phyloP scores from a whole-genome alignment of 306 rosid species.

The Ochetophila trinervis region DNA sequence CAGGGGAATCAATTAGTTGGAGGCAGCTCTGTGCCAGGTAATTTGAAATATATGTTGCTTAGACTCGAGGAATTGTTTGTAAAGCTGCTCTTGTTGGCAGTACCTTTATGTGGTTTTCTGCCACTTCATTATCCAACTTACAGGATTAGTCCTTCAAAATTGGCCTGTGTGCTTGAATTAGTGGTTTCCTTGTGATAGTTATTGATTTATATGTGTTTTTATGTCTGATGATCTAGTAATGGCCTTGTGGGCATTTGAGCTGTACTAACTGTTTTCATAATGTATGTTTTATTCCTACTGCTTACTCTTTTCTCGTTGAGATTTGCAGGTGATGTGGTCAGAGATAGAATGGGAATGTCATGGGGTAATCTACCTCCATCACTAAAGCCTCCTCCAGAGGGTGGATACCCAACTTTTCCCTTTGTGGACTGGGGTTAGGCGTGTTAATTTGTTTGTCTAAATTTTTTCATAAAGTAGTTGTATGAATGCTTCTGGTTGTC shows the following conservation, averaged over 20 bases:
- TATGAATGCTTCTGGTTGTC: background rate
- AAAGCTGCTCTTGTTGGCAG: background rate
- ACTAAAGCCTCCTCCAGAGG: conserved; percentile 55
- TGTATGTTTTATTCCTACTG: background rate
- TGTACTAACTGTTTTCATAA: background rate
- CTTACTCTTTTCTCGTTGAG: background rate
- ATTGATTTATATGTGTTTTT: background rate
- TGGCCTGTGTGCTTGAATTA: background rate
- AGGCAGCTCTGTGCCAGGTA: conserved; percentile 38
- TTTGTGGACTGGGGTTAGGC: conserved; percentile 62
- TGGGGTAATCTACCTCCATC: conserved; percentile 80
- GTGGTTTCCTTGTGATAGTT: too few species aligned
- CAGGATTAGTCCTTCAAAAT: background rate
- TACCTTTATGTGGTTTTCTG: too few species aligned
- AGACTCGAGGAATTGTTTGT: background rate
- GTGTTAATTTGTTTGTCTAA: background rate
- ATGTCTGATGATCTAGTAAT: background rate
- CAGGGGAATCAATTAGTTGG: conserved; percentile 25
- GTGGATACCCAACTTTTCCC: conserved; percentile 52
- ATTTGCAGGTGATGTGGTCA: conserved; percentile 43
- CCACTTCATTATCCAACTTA: too few species aligned
- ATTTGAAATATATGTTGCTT: conserved; percentile 11
- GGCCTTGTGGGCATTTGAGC: background rate
- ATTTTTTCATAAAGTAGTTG: background rate
- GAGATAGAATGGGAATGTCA: conserved; percentile 43